phyloP scores from a whole-genome alignment of 2,329 filamentous ascomycete species.

The Waltergamsia citrina region DNA sequence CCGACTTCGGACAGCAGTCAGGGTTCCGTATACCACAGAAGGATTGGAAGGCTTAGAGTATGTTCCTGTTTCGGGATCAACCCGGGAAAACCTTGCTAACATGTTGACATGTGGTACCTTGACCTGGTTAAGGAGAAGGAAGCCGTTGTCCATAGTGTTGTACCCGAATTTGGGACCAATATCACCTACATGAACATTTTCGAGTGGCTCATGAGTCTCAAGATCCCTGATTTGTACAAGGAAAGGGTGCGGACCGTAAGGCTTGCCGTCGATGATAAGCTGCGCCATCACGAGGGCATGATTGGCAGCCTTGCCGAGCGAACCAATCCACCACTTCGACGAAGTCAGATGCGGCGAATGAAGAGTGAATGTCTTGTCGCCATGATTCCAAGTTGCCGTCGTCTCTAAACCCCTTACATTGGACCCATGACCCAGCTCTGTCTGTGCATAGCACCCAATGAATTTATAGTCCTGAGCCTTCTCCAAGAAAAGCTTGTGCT shows the following conservation, averaged over 20 bases:
- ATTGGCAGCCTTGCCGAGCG: constrained; percentile 66
- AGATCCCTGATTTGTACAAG: constrained; percentile 58
- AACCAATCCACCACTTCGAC: constrained; percentile 81
- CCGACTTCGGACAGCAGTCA: constrained; percentile 3
- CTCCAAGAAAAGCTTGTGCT: constrained; percentile 4
- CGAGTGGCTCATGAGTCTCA: constrained; percentile 30
- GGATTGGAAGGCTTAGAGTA: constrained; percentile 2
- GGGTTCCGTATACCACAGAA: constrained; percentile 1
- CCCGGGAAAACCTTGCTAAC: constrained; percentile 60
- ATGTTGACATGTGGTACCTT: constrained; percentile 65
- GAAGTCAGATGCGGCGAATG: constrained; percentile 66
- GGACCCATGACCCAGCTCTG: constrained; percentile 7
- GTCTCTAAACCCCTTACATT: constrained; percentile 7
- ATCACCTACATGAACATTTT: constrained; percentile 68
- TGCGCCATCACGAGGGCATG: constrained; percentile 74
- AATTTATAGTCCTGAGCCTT: constrained; percentile 4
- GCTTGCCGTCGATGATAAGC: constrained; percentile 52
- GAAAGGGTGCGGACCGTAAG: constrained; percentile 68
- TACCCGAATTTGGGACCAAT: constrained; percentile 76
- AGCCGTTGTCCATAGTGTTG: constrained; percentile 78
- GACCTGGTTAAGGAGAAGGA: constrained; percentile 66
- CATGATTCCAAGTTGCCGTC: constrained; percentile 7
- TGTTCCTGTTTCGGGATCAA: constrained; percentile 49
- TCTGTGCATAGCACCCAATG: constrained; percentile 7
- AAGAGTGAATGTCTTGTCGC: constrained; percentile 51